Conservation (phyloP, 2,329 filamentous ascomycete genomes). For the Neoscytalidium dimidiatum region DNA sequence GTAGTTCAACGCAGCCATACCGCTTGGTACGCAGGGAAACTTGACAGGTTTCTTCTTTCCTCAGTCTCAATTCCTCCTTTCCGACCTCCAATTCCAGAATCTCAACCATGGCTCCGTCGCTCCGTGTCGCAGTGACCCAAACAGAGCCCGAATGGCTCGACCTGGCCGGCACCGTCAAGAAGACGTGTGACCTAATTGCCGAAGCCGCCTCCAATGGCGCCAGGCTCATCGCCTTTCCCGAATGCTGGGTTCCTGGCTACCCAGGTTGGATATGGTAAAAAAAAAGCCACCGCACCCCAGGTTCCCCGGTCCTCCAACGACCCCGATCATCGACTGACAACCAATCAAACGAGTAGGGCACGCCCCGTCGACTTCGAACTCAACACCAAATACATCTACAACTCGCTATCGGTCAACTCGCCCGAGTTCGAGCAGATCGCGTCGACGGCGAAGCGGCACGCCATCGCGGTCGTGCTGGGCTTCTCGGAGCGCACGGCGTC, state of each 20-base stretch:
- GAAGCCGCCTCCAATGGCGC: conserved; percentile 57
- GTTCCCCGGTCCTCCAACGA: no score
- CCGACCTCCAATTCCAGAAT: background rate
- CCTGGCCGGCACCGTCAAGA: conserved; percentile 55
- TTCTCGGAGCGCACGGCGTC: conserved; percentile 40
- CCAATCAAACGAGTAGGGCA: conserved; percentile 29
- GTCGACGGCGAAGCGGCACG: conserved; percentile 31
- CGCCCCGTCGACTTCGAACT: conserved; percentile 44
- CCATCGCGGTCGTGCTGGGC: conserved; percentile 42
- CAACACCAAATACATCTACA: conserved; percentile 46
- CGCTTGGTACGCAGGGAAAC: background rate
- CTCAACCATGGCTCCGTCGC: background rate
- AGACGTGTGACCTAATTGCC: conserved; percentile 59
- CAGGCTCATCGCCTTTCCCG: conserved; percentile 54
- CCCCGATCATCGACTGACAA: no score
- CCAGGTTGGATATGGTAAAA: conserved; percentile 51
- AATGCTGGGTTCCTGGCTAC: conserved; percentile 50
- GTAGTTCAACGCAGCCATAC: background rate
- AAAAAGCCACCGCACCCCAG: no score
- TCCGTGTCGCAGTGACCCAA: conserved; percentile 54
- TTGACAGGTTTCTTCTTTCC: background rate
- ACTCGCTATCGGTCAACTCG: conserved; percentile 44
- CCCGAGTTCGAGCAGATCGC: conserved; percentile 47
- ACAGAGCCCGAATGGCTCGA: conserved; percentile 64
- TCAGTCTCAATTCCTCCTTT: background rate